phyloP scores from a whole-genome alignment of 495 filamentous ascomycete genomes.

The Elaphomyces granulatus region DNA sequence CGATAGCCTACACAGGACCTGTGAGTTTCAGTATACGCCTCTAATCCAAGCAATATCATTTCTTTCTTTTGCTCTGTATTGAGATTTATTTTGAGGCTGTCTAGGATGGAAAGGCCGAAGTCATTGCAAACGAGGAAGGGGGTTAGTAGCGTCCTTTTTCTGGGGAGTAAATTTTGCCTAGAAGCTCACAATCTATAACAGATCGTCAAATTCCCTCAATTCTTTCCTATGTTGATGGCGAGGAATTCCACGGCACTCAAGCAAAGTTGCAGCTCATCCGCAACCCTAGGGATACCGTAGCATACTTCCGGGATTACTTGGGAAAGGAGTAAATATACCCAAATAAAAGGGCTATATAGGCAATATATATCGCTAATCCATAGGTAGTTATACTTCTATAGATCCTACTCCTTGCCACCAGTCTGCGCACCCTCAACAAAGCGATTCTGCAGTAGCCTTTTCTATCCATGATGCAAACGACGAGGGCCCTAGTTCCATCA shows the following conservation, averaged over 20 bases:
- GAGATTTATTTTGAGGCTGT: constrained; percentile 1
- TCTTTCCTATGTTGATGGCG: constrained; percentile 84
- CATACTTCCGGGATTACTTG: constrained; percentile 89
- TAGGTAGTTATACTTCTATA: constrained; percentile 84
- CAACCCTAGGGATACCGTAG: constrained; percentile 82
- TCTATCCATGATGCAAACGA: constrained; percentile 61
- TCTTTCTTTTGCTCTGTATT: neutral
- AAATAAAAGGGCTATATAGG: too few species aligned
- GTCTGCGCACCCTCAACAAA: constrained; percentile 76
- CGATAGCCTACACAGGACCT: constrained; percentile 70
- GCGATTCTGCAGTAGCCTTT: constrained; percentile 62
- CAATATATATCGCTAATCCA: constrained; percentile 2
- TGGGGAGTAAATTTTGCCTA: constrained; percentile 8
- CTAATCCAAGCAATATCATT: neutral
- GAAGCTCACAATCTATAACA: constrained; percentile 19
- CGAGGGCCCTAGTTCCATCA: constrained; percentile 53
- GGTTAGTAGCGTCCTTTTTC: too few species aligned
- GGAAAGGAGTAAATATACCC: constrained; percentile 59
- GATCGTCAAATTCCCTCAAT: constrained; percentile 95
- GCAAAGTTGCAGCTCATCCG: constrained; percentile 86
- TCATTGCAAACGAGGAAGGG: constrained; percentile 98
- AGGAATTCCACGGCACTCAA: constrained; percentile 93
- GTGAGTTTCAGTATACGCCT: constrained; percentile 25
- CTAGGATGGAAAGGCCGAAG: constrained; percentile 84
- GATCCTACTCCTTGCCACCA: constrained; percentile 90